Conservation (phyloP, 1,139 yeast genomes). For the Suhomyces terraborum region DNA sequence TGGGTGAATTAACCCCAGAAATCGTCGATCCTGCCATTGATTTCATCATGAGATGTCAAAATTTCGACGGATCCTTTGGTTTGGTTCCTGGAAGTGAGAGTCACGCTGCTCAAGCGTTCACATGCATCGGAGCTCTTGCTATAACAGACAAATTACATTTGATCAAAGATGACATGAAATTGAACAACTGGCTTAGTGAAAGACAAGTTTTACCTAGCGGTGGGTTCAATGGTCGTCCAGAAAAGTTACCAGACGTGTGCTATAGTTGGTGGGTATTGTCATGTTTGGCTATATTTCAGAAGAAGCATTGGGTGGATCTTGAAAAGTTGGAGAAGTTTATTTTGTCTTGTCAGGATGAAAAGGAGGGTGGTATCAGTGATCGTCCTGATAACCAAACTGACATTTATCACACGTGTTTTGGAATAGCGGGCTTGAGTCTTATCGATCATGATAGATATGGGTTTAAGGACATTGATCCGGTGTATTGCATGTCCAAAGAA, state of each 20-base stretch:
- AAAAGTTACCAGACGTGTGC: conserved; percentile 93
- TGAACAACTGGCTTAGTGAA: conserved; percentile 84
- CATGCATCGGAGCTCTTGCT: conserved; percentile 80
- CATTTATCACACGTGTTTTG: conserved; percentile 90
- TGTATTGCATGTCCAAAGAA: conserved; percentile 74
- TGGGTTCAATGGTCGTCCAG: conserved; percentile 96
- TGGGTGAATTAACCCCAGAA: conserved; percentile 62
- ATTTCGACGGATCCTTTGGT: conserved; percentile 97
- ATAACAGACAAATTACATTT: conserved; percentile 61
- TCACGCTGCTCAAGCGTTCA: conserved; percentile 91
- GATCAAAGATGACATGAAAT: conserved; percentile 53
- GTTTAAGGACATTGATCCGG: conserved; percentile 71
- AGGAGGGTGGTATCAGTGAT: conserved; percentile 88
- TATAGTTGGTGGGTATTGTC: conserved; percentile 98
- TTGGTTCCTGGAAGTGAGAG: conserved; percentile 92
- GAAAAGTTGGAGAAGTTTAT: conserved; percentile 65
- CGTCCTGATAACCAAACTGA: conserved; percentile 90
- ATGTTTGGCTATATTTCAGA: conserved; percentile 66
- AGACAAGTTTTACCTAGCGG: conserved; percentile 82
- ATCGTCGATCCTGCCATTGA: conserved; percentile 65
- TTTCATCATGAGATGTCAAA: conserved; percentile 70
- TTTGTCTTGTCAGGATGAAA: conserved; percentile 72
- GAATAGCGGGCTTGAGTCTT: conserved; percentile 81
- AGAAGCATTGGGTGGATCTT: conserved; percentile 73
- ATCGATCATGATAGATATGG: conserved; percentile 55